Evolutionary conservation across 306 rosid species (phyloP).

Genomic region (Carpinus fangiana): DNA sequence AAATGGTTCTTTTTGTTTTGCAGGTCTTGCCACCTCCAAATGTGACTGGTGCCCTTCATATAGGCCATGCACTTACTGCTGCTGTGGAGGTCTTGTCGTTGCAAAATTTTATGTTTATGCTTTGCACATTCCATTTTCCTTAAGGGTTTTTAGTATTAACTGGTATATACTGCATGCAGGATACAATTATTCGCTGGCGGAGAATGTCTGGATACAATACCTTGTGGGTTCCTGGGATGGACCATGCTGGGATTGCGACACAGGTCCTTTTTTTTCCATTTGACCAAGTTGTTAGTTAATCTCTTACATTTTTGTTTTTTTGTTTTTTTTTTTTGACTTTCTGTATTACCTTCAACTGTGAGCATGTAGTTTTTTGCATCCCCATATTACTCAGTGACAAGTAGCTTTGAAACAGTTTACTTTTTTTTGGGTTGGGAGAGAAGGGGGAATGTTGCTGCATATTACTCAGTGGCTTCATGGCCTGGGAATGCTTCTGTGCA

Average conservation of each 20-base stretch:
- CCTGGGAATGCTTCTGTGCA: neutral
- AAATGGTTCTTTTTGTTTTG: constrained; percentile 12
- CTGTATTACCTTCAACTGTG: neutral
- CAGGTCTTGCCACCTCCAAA: constrained; percentile 98
- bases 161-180: constrained; percentile 53
- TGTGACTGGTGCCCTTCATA: constrained; percentile 96
- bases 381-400: neutral
- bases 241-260: constrained; percentile 99
- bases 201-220: constrained; percentile 92
- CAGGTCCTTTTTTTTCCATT: constrained; percentile 54
- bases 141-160: constrained; percentile 3
- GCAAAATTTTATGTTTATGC: constrained; percentile 15
- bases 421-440: neutral
- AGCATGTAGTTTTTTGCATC: neutral
- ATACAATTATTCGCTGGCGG: constrained; percentile 91
- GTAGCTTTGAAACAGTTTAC: neutral
- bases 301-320: neutral
- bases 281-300: neutral
- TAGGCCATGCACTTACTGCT: constrained; percentile 95
- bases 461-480: neutral
- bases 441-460: neutral
- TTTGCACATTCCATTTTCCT: constrained; percentile 8
- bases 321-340: neutral
- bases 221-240: constrained; percentile 98
- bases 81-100: constrained; percentile 70